Evolutionary conservation across 768 basidiomycete species (phyloP).

Genomic region (Termitomyces sp.): DNA sequence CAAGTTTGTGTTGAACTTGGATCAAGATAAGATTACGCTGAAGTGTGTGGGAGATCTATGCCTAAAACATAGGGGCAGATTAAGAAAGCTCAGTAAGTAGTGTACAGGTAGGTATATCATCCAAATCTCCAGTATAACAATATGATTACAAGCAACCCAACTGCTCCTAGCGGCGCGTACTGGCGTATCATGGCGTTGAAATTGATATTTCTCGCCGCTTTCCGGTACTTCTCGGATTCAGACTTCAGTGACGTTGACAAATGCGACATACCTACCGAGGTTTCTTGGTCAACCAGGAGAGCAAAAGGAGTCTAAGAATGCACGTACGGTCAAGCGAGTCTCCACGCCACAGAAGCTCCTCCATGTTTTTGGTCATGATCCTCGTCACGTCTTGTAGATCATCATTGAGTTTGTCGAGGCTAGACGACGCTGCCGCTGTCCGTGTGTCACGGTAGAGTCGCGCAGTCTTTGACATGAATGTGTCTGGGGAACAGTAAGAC

Average conservation of each 20-base stretch:
- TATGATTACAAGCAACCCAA: conserved; percentile 76
- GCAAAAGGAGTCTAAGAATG: neutral
- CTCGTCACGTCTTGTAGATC: conserved; percentile 97
- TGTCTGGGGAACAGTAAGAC: conserved; percentile 54
- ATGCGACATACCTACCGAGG: conserved; percentile 85
- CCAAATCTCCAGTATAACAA: conserved; percentile 78
- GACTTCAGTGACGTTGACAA: conserved; percentile 91
- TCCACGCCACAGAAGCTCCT: conserved; percentile 96
- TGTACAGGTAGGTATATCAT: conserved; percentile 31
- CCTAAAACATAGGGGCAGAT: conserved; percentile 1
- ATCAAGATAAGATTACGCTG: conserved; percentile 19
- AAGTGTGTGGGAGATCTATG: conserved; percentile 7
- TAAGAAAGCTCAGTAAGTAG: conserved; percentile 10
- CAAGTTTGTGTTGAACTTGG: conserved; percentile 2
- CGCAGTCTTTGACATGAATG: conserved; percentile 98
- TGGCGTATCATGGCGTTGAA: conserved; percentile 91
- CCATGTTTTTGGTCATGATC: conserved; percentile 99
- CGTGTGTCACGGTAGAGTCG: conserved; percentile 93
- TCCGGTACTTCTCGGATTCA: conserved; percentile 97
- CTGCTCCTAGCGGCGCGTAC: conserved; percentile 89
- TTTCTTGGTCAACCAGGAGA: neutral
- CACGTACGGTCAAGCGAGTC: conserved; percentile 91
- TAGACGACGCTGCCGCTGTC: conserved; percentile 70
- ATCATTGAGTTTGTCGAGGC: conserved; percentile 87
- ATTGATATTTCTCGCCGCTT: conserved; percentile 93